A percentile compares a stretch with the other conserved stretches of the same genome.
phyloP scores from a whole-genome alignment of 768 basidiomycete genomes.

The Hortiboletus campestris region DNA sequence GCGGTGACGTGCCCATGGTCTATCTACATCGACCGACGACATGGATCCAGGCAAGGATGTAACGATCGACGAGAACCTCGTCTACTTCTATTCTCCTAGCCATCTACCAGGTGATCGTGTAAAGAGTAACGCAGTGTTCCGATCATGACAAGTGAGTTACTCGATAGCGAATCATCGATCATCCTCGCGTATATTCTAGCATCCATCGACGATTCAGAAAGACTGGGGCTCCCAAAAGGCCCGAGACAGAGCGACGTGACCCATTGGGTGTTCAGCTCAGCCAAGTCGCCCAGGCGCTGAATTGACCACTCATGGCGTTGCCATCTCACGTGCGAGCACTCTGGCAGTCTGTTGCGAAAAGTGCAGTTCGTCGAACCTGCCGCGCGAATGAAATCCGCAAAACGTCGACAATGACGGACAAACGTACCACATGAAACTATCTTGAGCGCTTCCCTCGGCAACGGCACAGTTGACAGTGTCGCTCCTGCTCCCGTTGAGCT shows the following conservation, averaged over 20 bases:
- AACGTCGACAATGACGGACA: background rate
- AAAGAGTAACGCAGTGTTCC: background rate
- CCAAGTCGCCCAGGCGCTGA: conserved; percentile 50
- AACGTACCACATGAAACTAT: conserved; percentile 61
- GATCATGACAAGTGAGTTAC: background rate
- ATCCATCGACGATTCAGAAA: background rate
- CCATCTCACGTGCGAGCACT: conserved; percentile 51
- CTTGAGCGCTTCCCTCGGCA: conserved; percentile 37
- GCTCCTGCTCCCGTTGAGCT: conserved; percentile 22
- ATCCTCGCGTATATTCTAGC: background rate
- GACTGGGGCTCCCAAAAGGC: background rate
- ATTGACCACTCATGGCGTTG: conserved; percentile 44
- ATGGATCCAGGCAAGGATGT: background rate
- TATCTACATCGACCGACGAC: background rate
- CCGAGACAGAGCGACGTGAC: background rate
- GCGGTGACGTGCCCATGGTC: too few relatives aligned
- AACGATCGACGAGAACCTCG: background rate
- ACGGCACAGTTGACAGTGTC: conserved; percentile 33
- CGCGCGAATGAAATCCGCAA: background rate
- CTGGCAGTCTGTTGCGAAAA: conserved; percentile 59
- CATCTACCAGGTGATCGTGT: background rate
- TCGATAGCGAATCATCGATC: background rate
- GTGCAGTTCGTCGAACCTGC: conserved; percentile 50
- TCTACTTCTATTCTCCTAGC: too few relatives aligned
- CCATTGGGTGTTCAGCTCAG: conserved; percentile 33